A percentile compares a stretch with the other conserved stretches of the same genome.
Evolutionary conservation across 2,329 filamentous ascomycete species (phyloP).

Genomic region (Claviceps cyperi): DNA sequence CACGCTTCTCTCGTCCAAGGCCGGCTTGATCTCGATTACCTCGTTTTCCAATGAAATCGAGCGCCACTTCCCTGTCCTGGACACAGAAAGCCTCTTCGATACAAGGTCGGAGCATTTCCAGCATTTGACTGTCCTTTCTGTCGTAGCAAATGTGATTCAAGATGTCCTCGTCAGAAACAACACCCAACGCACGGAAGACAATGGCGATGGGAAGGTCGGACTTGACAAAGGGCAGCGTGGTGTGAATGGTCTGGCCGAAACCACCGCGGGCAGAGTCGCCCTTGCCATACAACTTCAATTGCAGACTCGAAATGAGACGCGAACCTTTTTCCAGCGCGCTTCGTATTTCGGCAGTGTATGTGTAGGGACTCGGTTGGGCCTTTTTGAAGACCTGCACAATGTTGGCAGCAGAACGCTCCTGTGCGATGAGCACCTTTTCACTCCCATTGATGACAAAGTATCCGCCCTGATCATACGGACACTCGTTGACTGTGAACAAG

Average conservation of each 20-base stretch:
- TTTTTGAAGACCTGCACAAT: constrained; percentile 99
- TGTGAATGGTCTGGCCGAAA: constrained; percentile 78
- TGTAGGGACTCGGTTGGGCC: constrained; percentile 78
- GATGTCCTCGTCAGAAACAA: constrained; percentile 96
- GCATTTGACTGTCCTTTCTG: constrained; percentile 86
- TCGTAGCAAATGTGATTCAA: constrained; percentile 97
- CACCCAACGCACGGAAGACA: constrained; percentile 86
- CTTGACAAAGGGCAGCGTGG: constrained; percentile 87
- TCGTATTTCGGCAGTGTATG: constrained; percentile 88
- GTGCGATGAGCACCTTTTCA: constrained; percentile 95
- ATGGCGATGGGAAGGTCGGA: constrained; percentile 85
- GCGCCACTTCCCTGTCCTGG: constrained; percentile 83
- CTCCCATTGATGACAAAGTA: constrained; percentile 99
- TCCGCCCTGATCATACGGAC: constrained; percentile 93
- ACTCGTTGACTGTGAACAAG: constrained; percentile 86
- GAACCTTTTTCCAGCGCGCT: constrained; percentile 95
- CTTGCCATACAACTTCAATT: constrained; percentile 80
- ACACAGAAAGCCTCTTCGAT: constrained; percentile 95
- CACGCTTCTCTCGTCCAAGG: constrained; percentile 70
- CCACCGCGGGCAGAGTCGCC: constrained; percentile 63
- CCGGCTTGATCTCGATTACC: constrained; percentile 48
- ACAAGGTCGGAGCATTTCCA: constrained; percentile 93
- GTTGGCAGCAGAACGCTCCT: constrained; percentile 93
- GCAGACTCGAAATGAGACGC: constrained; percentile 80
- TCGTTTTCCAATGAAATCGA: constrained; percentile 92